phyloP scores from a whole-genome alignment of 31 red algal genomes.

The Bonnemaisonia californica region DNA sequence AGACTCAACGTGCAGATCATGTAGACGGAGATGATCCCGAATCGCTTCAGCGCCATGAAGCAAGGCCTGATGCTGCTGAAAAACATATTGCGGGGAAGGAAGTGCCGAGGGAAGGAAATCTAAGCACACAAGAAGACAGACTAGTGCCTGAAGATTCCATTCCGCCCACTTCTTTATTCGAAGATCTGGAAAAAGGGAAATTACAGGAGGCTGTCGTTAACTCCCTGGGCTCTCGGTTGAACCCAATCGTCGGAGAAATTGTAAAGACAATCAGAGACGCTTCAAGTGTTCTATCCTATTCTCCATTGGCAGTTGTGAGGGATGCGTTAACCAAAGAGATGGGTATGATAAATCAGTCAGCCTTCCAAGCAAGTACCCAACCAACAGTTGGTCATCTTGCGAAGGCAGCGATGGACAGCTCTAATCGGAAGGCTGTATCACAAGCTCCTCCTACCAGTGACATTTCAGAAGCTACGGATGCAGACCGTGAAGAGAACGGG shows the following conservation, averaged over 20 bases:
- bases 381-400: background rate
- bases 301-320: background rate
- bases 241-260: conserved; percentile 31
- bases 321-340: background rate
- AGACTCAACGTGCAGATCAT: too few relatives aligned
- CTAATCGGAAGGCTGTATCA: background rate
- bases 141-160: background rate
- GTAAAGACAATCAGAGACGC: conserved; percentile 34
- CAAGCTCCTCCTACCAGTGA: background rate
- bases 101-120: background rate
- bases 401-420: background rate
- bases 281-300: conserved; percentile 15
- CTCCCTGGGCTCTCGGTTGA: background rate
- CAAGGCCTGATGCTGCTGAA: background rate
- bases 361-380: background rate
- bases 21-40: background rate
- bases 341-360: background rate
- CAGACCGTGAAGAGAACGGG: background rate
- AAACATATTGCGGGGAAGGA: background rate
- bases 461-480: background rate
- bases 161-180: background rate
- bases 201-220: background rate
- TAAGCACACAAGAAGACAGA: background rate
- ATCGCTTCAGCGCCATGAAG: background rate
- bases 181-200: conserved; percentile 5